phyloP scores from a whole-genome alignment of 2,329 filamentous ascomycete genomes.

The Aspergillus quadricinctus region DNA sequence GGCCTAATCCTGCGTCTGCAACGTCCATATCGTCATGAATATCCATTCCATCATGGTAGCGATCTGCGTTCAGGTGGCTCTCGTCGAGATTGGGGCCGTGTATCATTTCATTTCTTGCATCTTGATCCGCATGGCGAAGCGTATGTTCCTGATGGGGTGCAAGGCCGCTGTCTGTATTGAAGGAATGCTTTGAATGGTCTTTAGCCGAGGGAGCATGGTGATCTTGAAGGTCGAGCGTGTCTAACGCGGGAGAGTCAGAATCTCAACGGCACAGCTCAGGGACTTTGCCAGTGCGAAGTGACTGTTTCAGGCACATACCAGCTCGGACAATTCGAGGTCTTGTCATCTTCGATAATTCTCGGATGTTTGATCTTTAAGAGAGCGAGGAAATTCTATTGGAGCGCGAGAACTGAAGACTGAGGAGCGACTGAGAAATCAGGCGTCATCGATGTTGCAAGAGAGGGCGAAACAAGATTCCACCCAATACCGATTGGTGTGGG shows the following conservation, averaged over 20 bases:
- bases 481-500: background rate
- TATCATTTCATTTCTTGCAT: conserved; percentile 67
- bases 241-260: conserved; percentile 44
- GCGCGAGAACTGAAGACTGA: background rate
- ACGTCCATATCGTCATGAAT: conserved; percentile 29
- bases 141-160: conserved; percentile 83
- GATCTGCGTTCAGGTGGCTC: conserved; percentile 42
- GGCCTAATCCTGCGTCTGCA: conserved; percentile 18
- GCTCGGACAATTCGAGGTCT: conserved; percentile 45
- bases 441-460: background rate
- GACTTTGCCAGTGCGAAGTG: background rate
- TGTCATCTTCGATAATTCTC: conserved; percentile 28
- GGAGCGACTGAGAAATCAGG: background rate
- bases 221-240: conserved; percentile 93
- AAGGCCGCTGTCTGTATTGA: conserved; percentile 50
- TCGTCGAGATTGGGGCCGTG: conserved; percentile 60
- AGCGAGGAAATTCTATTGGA: background rate
- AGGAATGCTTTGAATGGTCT: conserved; percentile 63
- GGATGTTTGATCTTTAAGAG: background rate
- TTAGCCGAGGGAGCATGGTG: conserved; percentile 76
- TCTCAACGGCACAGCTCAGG: background rate
- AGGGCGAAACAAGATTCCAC: background rate
- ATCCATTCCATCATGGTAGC: conserved; percentile 28
- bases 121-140: conserved; percentile 72
- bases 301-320: conserved; percentile 30